These are phyloP conservation scores for Citrus unshiu DNA, from an alignment of 345 rosid species.

Conservation along the genomic window DNA sequence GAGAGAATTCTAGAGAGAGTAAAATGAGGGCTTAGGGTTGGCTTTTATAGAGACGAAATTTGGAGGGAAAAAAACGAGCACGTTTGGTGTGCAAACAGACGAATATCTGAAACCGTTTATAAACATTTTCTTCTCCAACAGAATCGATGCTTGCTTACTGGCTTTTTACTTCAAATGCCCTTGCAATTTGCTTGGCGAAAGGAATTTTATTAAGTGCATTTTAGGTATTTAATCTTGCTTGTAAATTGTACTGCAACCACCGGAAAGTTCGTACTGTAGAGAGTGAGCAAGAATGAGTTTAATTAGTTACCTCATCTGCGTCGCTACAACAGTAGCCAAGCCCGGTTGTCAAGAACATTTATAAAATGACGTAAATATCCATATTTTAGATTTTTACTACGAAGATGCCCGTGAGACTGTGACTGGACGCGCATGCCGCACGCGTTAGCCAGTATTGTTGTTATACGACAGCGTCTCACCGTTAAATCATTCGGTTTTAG, in stretches of 20 bases:
- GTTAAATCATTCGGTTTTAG: neutral
- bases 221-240: constrained; percentile 4
- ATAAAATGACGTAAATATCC: neutral
- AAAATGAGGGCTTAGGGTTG: neutral
- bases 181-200: neutral
- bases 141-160: neutral
- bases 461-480: neutral
- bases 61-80: constrained; percentile 28
- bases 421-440: no score
- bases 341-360: neutral
- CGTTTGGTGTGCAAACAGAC: constrained; percentile 5
- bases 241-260: constrained; percentile 8
- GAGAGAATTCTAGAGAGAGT: constrained; percentile 2
- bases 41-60: constrained; percentile 7
- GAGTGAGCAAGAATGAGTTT: neutral
- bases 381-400: neutral
- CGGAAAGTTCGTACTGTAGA: neutral
- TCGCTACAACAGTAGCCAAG: neutral
- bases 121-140: constrained; percentile 15
- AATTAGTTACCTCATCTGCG: neutral
- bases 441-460: neutral
- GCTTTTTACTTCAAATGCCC: neutral
- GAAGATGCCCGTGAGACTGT: neutral
- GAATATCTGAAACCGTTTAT: constrained; percentile 1
- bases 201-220: neutral